phyloP scores from a whole-genome alignment of 768 basidiomycete species.

The Tylopilus intermedius region DNA sequence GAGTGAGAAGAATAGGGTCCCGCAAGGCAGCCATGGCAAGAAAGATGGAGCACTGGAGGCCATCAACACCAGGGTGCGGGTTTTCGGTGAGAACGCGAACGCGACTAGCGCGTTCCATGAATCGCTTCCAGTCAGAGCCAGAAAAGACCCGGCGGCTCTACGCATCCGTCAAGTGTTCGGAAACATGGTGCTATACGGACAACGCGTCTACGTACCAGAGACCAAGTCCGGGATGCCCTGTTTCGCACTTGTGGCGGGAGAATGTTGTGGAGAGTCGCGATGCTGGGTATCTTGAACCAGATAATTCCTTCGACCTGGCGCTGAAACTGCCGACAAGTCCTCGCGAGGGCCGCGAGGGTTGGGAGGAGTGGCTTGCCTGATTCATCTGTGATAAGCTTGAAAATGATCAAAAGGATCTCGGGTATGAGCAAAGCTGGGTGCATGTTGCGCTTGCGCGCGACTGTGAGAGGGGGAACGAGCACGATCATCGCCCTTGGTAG shows the following conservation, averaged over 20 bases:
- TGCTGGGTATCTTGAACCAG: slow-evolving; percentile 15
- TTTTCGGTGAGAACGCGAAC: slow-evolving; percentile 14
- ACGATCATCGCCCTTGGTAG: not conserved
- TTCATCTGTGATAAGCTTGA: slow-evolving; percentile 16
- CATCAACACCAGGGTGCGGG: not conserved
- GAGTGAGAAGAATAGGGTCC: slow-evolving; percentile 18
- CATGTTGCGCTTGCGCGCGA: slow-evolving; percentile 6
- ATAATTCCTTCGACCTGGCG: slow-evolving; percentile 19
- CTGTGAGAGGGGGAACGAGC: slow-evolving; percentile 1
- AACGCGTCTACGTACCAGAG: slow-evolving; percentile 13
- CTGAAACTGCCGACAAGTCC: slow-evolving; percentile 23
- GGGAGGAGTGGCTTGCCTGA: slow-evolving; percentile 11
- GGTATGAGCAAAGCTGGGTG: slow-evolving; percentile 17
- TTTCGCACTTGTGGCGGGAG: slow-evolving; percentile 16
- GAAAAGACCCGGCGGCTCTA: slow-evolving; percentile 20
- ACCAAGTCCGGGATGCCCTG: slow-evolving; percentile 14
- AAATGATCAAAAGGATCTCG: slow-evolving; percentile 22
- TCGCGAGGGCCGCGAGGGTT: slow-evolving; percentile 24
- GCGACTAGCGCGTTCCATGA: slow-evolving; percentile 13
- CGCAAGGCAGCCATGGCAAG: slow-evolving; percentile 15
- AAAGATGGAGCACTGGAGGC: slow-evolving; percentile 3
- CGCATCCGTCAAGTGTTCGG: not conserved
- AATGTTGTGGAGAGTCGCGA: slow-evolving; percentile 12
- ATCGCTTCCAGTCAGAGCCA: slow-evolving; percentile 16
- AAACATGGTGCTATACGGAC: not conserved